Evolutionary conservation across 345 rosid species (phyloP).

Genomic region (Eucalyptus tenuipes): DNA sequence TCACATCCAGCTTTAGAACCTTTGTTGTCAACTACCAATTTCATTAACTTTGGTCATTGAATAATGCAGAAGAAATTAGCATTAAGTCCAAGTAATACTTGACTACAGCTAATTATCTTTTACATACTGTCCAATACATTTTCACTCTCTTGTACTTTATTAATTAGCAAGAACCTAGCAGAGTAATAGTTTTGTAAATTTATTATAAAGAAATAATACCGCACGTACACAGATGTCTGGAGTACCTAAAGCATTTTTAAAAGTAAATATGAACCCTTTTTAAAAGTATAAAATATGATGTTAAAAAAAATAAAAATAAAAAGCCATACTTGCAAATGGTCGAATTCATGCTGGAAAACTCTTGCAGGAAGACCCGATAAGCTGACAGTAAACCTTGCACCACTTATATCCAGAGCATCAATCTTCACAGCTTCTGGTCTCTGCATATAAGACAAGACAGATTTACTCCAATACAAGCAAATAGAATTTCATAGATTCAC

Average conservation of each 20-base stretch:
- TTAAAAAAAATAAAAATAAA: not conserved
- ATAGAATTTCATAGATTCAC: not conserved
- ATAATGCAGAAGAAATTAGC: not conserved
- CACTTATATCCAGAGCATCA: constrained; percentile 77
- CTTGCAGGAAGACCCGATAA: constrained; percentile 79
- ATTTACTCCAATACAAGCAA: not conserved
- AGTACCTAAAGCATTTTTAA: not conserved
- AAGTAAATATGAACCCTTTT: not conserved
- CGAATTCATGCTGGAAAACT: constrained; percentile 93
- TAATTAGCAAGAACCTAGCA: not conserved
- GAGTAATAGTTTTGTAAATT: not conserved
- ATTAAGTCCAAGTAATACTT: not conserved
- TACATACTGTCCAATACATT: not conserved
- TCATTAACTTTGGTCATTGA: not conserved
- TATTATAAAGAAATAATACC: not conserved
- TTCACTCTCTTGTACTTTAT: not conserved
- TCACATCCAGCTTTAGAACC: not conserved
- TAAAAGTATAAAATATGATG: not conserved
- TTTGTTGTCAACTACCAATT: not conserved
- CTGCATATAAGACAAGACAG: constrained; percentile 22
- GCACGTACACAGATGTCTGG: not conserved
- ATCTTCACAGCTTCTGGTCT: constrained; percentile 82
- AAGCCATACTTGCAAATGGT: constrained; percentile 66
- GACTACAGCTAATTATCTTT: not conserved
- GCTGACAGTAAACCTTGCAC: constrained; percentile 53